A percentile compares a stretch with the other conserved stretches of the same genome.
These are phyloP conservation scores for Echria macrotheca DNA, from an alignment of 495 filamentous ascomycete species.

Conservation along the genomic window DNA sequence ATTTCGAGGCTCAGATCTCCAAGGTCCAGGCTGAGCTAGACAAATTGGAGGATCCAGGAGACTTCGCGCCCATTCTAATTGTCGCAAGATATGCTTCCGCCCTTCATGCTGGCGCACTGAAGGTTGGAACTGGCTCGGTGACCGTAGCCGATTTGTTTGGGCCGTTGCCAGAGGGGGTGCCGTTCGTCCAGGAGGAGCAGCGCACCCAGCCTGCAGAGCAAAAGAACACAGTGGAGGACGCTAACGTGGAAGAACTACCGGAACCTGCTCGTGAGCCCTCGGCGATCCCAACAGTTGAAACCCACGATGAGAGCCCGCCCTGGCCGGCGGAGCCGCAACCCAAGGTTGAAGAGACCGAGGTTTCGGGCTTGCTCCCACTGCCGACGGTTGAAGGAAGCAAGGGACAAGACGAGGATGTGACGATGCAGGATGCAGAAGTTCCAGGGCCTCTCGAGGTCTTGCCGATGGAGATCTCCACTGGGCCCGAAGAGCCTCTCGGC, in stretches of 20 bases:
- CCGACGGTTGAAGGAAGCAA: conserved; percentile 24
- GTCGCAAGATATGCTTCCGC: conserved; percentile 28
- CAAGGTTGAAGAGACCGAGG: conserved; percentile 40
- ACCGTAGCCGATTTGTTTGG: conserved; percentile 30
- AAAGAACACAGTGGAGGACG: not conserved
- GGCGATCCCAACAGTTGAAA: conserved; percentile 25
- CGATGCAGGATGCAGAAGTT: conserved; percentile 45
- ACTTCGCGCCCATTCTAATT: conserved; percentile 18
- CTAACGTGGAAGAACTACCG: conserved; percentile 14
- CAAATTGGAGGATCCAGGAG: conserved; percentile 28
- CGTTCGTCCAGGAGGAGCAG: conserved; percentile 19
- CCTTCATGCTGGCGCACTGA: conserved; percentile 29
- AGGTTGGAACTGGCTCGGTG: conserved; percentile 30
- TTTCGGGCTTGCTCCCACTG: conserved; percentile 23
- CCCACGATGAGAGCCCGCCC: conserved; percentile 17
- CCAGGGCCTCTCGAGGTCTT: conserved; percentile 42
- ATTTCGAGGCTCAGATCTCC: conserved; percentile 42
- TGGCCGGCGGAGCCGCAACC: conserved; percentile 24
- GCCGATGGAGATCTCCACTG: conserved; percentile 15
- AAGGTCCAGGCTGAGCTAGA: conserved; percentile 39
- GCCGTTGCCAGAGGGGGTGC: conserved; percentile 22
- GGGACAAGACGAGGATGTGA: conserved; percentile 23
- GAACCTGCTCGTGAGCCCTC: conserved; percentile 21
- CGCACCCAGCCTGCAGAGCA: conserved; percentile 1
- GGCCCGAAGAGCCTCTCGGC: conserved; percentile 1